phyloP scores from a whole-genome alignment of 208 protist genomes.

The Porcisia hertigi region DNA sequence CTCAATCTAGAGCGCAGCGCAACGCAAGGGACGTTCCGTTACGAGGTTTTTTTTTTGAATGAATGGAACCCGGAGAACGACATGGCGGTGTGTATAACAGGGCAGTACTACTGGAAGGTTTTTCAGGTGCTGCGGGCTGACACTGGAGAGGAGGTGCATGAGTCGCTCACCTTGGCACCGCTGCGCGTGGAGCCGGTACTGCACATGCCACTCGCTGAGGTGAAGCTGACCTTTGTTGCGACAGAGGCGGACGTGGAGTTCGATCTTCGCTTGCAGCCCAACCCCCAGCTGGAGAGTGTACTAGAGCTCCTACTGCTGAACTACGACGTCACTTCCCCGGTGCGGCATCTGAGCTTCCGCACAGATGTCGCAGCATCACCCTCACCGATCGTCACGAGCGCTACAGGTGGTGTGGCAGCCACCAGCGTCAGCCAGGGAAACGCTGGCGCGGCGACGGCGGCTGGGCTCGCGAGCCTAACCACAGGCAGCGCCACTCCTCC shows the following conservation, averaged over 20 bases:
- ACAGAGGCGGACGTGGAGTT: constrained; percentile 69
- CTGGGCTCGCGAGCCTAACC: not conserved
- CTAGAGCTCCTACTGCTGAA: constrained; percentile 75
- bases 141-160: constrained; percentile 43
- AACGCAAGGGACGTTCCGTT: constrained; percentile 75
- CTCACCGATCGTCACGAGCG: not conserved
- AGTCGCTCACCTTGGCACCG: constrained; percentile 61
- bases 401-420: not conserved
- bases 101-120: constrained; percentile 86
- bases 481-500: not conserved
- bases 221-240: constrained; percentile 58
- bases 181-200: constrained; percentile 49
- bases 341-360: constrained; percentile 58
- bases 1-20: constrained; percentile 66
- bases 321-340: constrained; percentile 69
- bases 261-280: constrained; percentile 46
- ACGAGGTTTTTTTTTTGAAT: constrained; percentile 84
- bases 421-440: not conserved
- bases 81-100: constrained; percentile 74
- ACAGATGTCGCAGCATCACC: constrained; percentile 17
- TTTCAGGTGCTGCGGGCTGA: constrained; percentile 65
- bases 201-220: constrained; percentile 58
- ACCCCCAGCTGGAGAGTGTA: constrained; percentile 67
- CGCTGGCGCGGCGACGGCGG: not conserved
- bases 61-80: constrained; percentile 88